Percentiles rank a stretch among this genome's conserved stretches.
Evolutionary conservation across 768 basidiomycete genomes (phyloP).

Genomic region (Rhodocollybia butyracea): DNA sequence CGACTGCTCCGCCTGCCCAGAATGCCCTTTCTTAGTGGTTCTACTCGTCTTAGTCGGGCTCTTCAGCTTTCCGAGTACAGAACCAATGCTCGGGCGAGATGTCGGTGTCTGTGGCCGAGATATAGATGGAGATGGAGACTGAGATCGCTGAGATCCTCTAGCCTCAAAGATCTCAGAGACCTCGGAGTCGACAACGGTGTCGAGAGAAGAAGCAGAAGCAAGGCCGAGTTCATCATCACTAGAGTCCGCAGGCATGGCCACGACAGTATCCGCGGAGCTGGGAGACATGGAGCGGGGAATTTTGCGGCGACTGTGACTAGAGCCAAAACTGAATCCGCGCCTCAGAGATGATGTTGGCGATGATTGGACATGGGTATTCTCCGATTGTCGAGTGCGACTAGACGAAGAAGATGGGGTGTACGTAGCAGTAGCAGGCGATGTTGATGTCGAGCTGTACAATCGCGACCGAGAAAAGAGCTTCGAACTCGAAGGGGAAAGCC

Average conservation of each 20-base stretch:
- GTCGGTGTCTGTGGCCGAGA: constrained; percentile 3
- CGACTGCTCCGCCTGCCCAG: neutral
- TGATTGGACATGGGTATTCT: neutral
- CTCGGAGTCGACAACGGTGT: too few relatives aligned
- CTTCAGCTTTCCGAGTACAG: constrained; percentile 5
- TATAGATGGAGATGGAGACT: neutral
- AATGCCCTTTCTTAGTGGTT: too few relatives aligned
- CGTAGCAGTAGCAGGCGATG: neutral
- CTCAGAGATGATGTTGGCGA: neutral
- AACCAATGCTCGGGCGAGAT: neutral
- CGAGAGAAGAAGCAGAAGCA: too few relatives aligned
- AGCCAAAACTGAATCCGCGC: constrained; percentile 6
- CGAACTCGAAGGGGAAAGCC: neutral
- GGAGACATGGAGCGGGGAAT: neutral
- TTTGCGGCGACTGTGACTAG: neutral
- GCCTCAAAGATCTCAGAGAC: neutral
- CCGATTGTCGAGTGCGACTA: too few relatives aligned
- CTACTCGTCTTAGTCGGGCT: constrained; percentile 2
- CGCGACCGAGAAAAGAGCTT: neutral
- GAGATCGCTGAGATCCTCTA: neutral
- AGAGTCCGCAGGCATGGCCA: too few relatives aligned
- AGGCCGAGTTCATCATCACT: too few relatives aligned
- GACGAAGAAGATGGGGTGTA: neutral
- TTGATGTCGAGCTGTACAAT: neutral
- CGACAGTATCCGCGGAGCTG: neutral